A percentile compares a stretch with the other conserved stretches of the same genome.
Conservation (phyloP, 148 eudicot genomes). For the Rhododendron kiyosumense region DNA sequence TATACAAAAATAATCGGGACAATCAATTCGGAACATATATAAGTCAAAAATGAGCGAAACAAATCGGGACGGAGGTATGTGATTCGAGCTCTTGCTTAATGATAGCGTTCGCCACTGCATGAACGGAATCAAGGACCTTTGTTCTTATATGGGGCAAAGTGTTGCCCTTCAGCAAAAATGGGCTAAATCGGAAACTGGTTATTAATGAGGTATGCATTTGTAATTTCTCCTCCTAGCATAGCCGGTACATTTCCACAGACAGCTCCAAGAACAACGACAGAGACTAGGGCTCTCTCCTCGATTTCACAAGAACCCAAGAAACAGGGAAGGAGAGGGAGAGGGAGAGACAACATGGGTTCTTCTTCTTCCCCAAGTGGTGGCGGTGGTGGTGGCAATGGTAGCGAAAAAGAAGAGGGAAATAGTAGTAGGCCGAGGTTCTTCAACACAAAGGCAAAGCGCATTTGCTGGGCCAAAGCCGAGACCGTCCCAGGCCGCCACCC, state of each 20-base stretch:
- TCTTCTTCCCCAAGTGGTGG: conserved; percentile 13
- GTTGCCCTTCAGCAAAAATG: not conserved
- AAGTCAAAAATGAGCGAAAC: too few relatives aligned
- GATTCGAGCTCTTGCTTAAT: too few relatives aligned
- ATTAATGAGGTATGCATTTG: too few relatives aligned
- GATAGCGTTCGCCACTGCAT: too few relatives aligned
- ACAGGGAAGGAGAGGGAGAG: not conserved
- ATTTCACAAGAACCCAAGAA: not conserved
- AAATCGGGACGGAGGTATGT: too few relatives aligned
- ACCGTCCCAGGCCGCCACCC: conserved; percentile 79
- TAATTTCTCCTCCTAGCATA: not conserved
- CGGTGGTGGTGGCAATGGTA: not conserved
- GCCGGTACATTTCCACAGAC: not conserved
- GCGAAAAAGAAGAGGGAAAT: conserved; percentile 27
- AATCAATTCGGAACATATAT: too few relatives aligned
- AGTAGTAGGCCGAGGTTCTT: conserved; percentile 48
- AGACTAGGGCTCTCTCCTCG: not conserved
- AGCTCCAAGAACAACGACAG: not conserved
- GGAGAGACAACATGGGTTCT: conserved; percentile 4
- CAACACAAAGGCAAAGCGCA: conserved; percentile 47
- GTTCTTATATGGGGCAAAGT: not conserved
- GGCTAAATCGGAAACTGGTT: not conserved
- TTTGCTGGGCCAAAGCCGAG: conserved; percentile 72
- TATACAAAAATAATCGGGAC: too few relatives aligned
- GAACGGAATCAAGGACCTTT: too few relatives aligned